Conservation (phyloP, 768 basidiomycete species). For the Boletellus ananiceps region DNA sequence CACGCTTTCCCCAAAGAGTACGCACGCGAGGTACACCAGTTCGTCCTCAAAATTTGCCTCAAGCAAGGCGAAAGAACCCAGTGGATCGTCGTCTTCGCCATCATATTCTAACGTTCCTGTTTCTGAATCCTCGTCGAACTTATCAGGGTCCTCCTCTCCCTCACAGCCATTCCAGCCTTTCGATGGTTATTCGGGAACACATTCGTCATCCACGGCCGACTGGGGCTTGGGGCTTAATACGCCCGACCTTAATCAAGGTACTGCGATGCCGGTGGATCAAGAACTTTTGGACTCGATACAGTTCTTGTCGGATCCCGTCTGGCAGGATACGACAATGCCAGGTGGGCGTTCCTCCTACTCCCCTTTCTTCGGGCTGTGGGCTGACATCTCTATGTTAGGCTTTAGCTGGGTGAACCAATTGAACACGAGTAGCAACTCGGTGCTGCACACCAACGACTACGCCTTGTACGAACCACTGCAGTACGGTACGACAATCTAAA, state of each 20-base stretch:
- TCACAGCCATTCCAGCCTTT: constrained; percentile 36
- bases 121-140: constrained; percentile 20
- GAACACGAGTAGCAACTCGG: constrained; percentile 10
- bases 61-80: constrained; percentile 12
- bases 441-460: constrained; percentile 26
- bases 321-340: constrained; percentile 53
- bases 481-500: constrained; percentile 12
- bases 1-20: constrained; percentile 12
- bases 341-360: constrained; percentile 36
- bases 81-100: constrained; percentile 1
- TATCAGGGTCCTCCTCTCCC: constrained; percentile 38
- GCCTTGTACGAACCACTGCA: constrained; percentile 22
- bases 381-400: constrained; percentile 19
- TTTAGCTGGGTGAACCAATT: constrained; percentile 36
- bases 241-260: constrained; percentile 39
- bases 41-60: constrained; percentile 2
- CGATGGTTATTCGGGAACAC: constrained; percentile 24
- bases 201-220: constrained; percentile 9
- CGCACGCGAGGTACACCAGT: constrained; percentile 1
- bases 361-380: background rate
- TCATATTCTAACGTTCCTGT: constrained; percentile 7
- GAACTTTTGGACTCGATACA: constrained; percentile 61
- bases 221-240: constrained; percentile 23
- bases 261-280: constrained; percentile 52
- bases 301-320: constrained; percentile 50